A percentile compares a stretch with the other conserved stretches of the same genome.
Evolutionary conservation across 2,329 filamentous ascomycete species (phyloP).

Genomic region (Fusarium brevicatenulatum): DNA sequence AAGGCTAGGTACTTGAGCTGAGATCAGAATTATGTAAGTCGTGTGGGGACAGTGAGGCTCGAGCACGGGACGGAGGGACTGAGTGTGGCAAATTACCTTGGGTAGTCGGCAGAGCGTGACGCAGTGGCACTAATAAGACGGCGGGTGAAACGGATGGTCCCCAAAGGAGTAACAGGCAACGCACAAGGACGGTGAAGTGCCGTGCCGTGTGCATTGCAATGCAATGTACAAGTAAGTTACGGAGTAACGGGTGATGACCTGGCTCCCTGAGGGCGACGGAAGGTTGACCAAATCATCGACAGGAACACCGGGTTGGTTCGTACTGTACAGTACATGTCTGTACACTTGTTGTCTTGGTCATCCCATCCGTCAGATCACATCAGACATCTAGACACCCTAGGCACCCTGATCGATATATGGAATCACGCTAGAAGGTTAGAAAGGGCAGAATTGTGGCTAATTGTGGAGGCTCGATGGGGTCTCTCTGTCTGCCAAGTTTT

Average conservation of each 20-base stretch:
- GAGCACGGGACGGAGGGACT: slow-evolving; percentile 8
- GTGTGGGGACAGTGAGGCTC: background rate
- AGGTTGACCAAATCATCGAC: background rate
- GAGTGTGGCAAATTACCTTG: slow-evolving; percentile 31
- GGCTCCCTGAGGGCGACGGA: background rate
- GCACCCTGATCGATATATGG: slow-evolving; percentile 4
- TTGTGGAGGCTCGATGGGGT: slow-evolving; percentile 1
- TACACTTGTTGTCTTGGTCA: background rate
- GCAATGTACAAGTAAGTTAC: background rate
- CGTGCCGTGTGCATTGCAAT: background rate
- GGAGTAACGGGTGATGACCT: background rate
- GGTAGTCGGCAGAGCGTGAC: slow-evolving; percentile 20
- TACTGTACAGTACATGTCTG: background rate
- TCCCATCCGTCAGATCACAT: slow-evolving; percentile 5
- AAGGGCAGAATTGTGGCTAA: background rate
- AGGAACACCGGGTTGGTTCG: background rate
- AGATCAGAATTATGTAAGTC: slow-evolving; percentile 39
- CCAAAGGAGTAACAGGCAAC: background rate
- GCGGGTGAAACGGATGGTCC: background rate
- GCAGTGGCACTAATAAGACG: slow-evolving; percentile 14
- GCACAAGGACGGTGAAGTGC: background rate
- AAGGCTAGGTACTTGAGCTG: slow-evolving; percentile 21
- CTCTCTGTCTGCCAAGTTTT: background rate
- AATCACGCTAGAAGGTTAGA: slow-evolving; percentile 19
- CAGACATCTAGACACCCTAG: background rate